These are phyloP conservation scores for Epichloe sp. DNA, from an alignment of 2,329 filamentous ascomycete genomes.

Conservation along the genomic window DNA sequence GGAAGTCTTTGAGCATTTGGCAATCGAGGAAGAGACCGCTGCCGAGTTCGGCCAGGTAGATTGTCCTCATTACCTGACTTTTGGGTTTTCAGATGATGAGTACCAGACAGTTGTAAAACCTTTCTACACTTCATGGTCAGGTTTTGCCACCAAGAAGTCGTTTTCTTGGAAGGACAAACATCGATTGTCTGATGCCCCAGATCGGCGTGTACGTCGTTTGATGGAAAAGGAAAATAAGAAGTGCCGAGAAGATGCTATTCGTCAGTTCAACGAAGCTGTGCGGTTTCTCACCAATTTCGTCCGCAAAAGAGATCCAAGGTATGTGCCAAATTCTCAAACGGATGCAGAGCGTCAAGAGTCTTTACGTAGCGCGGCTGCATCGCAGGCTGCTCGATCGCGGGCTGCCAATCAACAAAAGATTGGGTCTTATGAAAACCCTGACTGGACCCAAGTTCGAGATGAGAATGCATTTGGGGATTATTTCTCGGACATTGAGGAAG, in stretches of 20 bases:
- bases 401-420: slow-evolving; percentile 69
- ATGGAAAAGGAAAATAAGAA: slow-evolving; percentile 96
- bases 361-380: slow-evolving; percentile 64
- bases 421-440: slow-evolving; percentile 50
- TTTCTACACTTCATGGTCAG: slow-evolving; percentile 73
- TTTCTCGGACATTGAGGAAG: slow-evolving; percentile 49
- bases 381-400: slow-evolving; percentile 71
- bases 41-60: slow-evolving; percentile 54
- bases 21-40: slow-evolving; percentile 65
- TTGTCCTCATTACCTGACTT: slow-evolving; percentile 60
- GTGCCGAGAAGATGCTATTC: slow-evolving; percentile 64
- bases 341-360: slow-evolving; percentile 70
- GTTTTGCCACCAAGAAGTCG: slow-evolving; percentile 71
- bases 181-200: slow-evolving; percentile 71
- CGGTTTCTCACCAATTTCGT: slow-evolving; percentile 76
- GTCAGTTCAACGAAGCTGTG: slow-evolving; percentile 89
- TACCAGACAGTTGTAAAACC: slow-evolving; percentile 65
- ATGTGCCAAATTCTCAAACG: slow-evolving; percentile 60
- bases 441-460: slow-evolving; percentile 57
- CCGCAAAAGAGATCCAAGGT: slow-evolving; percentile 81
- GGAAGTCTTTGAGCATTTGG: slow-evolving; percentile 67
- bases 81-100: slow-evolving; percentile 61
- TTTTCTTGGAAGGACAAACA: slow-evolving; percentile 88
- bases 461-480: slow-evolving; percentile 37
- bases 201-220: slow-evolving; percentile 64